These are phyloP conservation scores for Tetrahymena thermophila DNA, from an alignment of 73 alveolate species.

Conservation along the genomic window DNA sequence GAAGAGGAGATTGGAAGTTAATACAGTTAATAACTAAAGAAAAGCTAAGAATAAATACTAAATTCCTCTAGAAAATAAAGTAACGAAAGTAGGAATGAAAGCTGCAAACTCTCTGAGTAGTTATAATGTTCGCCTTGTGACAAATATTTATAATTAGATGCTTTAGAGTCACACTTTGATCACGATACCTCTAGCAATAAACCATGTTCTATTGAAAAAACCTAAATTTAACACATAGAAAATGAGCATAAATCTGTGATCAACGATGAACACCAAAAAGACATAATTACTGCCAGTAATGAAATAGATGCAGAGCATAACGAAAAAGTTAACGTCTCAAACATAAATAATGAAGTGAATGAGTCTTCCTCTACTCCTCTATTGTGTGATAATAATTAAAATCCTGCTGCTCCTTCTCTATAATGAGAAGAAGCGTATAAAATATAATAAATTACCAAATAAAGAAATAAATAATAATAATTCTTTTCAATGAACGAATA, in stretches of 20 bases:
- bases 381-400: neutral
- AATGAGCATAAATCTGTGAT: neutral
- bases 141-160: neutral
- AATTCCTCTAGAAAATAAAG: neutral
- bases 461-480: neutral
- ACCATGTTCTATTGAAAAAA: neutral
- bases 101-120: neutral
- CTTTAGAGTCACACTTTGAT: neutral
- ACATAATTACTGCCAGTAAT: neutral
- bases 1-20: neutral
- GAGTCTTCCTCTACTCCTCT: neutral
- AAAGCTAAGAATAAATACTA: neutral
- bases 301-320: neutral
- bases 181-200: neutral
- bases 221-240: neutral
- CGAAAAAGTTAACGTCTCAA: neutral
- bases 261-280: neutral
- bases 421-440: neutral
- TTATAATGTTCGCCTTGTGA: neutral
- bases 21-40: neutral
- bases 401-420: neutral
- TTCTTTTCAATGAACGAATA: neutral
- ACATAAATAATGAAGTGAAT: neutral
- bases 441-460: neutral
- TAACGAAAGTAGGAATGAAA: neutral